These are phyloP conservation scores for Trichoderma pleuroti DNA, from an alignment of 2,329 filamentous ascomycete genomes.

Conservation along the genomic window DNA sequence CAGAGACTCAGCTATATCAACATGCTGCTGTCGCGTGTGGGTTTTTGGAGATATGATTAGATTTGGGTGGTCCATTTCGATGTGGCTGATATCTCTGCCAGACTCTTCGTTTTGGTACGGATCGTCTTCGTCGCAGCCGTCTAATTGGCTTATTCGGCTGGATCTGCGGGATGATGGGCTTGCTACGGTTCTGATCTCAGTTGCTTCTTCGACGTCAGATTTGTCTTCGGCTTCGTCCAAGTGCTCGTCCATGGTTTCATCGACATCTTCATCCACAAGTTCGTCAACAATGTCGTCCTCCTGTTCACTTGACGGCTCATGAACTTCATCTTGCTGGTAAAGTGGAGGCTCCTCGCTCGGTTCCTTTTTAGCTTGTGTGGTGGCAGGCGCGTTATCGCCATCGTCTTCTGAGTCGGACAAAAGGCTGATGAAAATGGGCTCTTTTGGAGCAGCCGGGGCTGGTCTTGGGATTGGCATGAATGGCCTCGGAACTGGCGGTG, in stretches of 20 bases:
- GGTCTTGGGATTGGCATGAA: constrained; percentile 11
- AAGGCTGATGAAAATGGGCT: constrained; percentile 45
- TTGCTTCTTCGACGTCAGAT: background rate
- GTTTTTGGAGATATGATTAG: background rate
- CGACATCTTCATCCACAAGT: constrained; percentile 8
- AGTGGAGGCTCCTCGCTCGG: background rate
- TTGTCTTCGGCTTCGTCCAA: background rate
- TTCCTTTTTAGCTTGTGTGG: background rate
- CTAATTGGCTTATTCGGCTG: constrained; percentile 8
- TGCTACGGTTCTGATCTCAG: background rate
- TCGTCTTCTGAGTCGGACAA: constrained; percentile 48
- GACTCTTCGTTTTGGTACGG: background rate
- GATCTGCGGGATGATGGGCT: constrained; percentile 2
- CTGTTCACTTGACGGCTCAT: background rate
- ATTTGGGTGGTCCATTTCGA: constrained; percentile 4
- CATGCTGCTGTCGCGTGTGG: background rate
- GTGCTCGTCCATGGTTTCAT: background rate
- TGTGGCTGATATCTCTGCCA: background rate
- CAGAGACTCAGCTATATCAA: background rate
- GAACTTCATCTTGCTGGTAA: constrained; percentile 1
- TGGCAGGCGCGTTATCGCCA: constrained; percentile 27
- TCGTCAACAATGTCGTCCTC: background rate
- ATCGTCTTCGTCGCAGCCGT: background rate
- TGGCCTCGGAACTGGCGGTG: background rate
- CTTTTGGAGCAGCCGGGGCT: constrained; percentile 24